Conservation (phyloP, 1,284 basidiomycete species). For the Cryptococcus depauperatus region DNA sequence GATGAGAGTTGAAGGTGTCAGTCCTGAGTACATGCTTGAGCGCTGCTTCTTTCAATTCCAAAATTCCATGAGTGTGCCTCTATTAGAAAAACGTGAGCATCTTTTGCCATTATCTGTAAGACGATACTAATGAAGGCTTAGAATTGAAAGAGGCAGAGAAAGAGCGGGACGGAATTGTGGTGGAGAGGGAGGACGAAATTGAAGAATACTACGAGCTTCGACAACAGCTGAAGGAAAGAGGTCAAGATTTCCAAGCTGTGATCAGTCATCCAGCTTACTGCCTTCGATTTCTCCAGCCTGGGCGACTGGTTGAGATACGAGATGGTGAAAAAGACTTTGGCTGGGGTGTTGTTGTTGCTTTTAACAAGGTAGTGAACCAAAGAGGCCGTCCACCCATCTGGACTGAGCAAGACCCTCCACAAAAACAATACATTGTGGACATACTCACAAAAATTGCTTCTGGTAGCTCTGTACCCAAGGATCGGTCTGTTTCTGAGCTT, state of each 20-base stretch:
- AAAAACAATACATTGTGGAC: conserved; percentile 87
- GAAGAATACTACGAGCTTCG: conserved; percentile 86
- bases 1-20: conserved; percentile 97
- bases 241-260: conserved; percentile 75
- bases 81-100: conserved; percentile 69
- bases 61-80: conserved; percentile 79
- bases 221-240: conserved; percentile 83
- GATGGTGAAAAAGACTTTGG: conserved; percentile 85
- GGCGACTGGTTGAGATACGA: conserved; percentile 81
- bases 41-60: conserved; percentile 98
- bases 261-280: conserved; percentile 91
- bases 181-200: conserved; percentile 76
- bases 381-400: conserved; percentile 37
- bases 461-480: conserved; percentile 59
- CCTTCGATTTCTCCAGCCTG: conserved; percentile 85
- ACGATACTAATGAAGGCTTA: conserved; percentile 28
- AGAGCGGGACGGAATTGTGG: conserved; percentile 56
- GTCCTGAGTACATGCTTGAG: conserved; percentile 97
- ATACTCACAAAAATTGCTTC: conserved; percentile 78
- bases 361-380: conserved; percentile 56
- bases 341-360: conserved; percentile 91
- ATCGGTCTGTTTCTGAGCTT: conserved; percentile 56
- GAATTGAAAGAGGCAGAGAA: conserved; percentile 72
- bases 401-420: conserved; percentile 58
- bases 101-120: background rate